A percentile compares a stretch with the other conserved stretches of the same genome.
These are phyloP conservation scores for Calonectria henricotiae DNA, from an alignment of 2,329 filamentous ascomycete genomes.

Conservation along the genomic window DNA sequence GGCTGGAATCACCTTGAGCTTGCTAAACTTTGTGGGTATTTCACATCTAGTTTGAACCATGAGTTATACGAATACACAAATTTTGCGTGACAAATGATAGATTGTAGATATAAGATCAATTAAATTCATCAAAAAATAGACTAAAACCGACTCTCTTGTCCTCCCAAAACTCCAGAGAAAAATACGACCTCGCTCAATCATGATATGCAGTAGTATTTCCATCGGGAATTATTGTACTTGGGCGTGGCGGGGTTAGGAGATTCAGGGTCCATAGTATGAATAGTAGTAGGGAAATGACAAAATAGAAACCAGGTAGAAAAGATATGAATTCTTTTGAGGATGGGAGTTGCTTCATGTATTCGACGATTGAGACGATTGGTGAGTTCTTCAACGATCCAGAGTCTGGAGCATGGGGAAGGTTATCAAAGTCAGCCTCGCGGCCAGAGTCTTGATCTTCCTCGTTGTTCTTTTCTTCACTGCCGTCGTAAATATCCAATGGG, in stretches of 20 bases:
- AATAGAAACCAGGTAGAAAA: background rate
- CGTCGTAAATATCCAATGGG: background rate
- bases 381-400: too few relatives aligned
- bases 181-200: background rate
- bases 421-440: too few relatives aligned
- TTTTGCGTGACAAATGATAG: background rate
- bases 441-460: background rate
- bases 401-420: background rate
- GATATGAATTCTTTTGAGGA: background rate
- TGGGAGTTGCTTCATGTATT: background rate
- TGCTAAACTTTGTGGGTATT: too few relatives aligned
- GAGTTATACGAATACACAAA: background rate
- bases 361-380: background rate
- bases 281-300: background rate
- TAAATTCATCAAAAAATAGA: too few relatives aligned
- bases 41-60: too few relatives aligned
- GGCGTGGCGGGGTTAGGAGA: background rate
- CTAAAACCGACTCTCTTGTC: too few relatives aligned
- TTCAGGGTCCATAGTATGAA: background rate
- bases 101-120: background rate
- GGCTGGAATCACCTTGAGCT: too few relatives aligned
- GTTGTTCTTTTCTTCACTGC: background rate
- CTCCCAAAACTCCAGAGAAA: too few relatives aligned
- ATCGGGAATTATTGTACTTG: background rate
- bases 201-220: constrained; percentile 1